These are phyloP conservation scores for Digitaria exilis DNA, from an alignment of 202 grass and related monocot species.

Conservation along the genomic window DNA sequence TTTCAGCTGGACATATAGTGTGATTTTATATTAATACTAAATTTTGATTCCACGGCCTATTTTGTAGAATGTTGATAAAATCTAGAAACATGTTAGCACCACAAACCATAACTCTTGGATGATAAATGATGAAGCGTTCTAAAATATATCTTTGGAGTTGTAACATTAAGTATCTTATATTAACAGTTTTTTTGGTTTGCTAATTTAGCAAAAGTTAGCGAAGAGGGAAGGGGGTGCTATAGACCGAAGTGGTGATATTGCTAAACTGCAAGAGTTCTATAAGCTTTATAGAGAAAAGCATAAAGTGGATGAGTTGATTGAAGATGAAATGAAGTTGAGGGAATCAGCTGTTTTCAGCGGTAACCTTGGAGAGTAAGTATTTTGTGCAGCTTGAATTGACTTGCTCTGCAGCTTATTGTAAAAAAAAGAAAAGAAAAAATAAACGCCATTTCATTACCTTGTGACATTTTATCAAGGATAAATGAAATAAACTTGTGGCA, in stretches of 20 bases:
- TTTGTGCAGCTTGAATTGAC: neutral
- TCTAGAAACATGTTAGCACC: neutral
- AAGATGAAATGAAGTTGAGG: slow-evolving; percentile 91
- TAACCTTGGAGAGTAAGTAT: slow-evolving; percentile 86
- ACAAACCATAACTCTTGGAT: slow-evolving; percentile 13
- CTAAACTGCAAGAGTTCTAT: slow-evolving; percentile 92
- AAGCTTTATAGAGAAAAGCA: slow-evolving; percentile 87
- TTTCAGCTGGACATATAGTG: neutral
- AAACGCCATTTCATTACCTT: slow-evolving; percentile 5
- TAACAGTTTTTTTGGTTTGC: slow-evolving; percentile 19
- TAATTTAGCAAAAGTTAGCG: slow-evolving; percentile 88
- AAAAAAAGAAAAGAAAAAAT: neutral
- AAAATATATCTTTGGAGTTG: neutral
- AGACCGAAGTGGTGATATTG: slow-evolving; percentile 85
- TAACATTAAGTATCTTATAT: slow-evolving; percentile 21
- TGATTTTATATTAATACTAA: neutral
- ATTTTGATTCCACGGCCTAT: neutral
- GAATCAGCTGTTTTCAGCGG: slow-evolving; percentile 81
- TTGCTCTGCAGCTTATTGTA: neutral
- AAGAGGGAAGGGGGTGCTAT: slow-evolving; percentile 70
- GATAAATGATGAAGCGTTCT: neutral
- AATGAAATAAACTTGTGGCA: slow-evolving; percentile 18
- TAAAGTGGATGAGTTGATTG: slow-evolving; percentile 85
- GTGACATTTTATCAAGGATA: slow-evolving; percentile 21
- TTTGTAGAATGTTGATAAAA: neutral